Percentiles rank a stretch among this genome's conserved stretches.
Evolutionary conservation across 805 yeast species (phyloP).

Genomic region (Ogataea paradorogensis): DNA sequence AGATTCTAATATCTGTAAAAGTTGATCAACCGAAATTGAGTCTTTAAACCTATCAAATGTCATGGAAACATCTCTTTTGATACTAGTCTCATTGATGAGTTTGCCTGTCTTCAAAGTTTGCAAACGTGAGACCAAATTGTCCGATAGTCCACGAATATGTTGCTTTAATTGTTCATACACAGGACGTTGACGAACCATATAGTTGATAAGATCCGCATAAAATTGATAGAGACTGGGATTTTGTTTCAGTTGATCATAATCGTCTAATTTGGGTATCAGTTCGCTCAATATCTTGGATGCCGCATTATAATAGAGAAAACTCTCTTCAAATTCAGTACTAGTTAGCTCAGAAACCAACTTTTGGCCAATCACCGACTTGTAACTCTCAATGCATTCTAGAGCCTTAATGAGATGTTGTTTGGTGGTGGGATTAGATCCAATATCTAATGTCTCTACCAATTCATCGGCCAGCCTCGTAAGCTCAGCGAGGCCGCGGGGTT

Average conservation of each 20-base stretch:
- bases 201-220: slow-evolving; percentile 20
- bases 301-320: slow-evolving; percentile 26
- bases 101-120: slow-evolving; percentile 20
- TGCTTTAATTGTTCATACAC: slow-evolving; percentile 17
- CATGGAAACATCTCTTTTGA: neutral
- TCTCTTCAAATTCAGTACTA: slow-evolving; percentile 21
- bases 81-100: neutral
- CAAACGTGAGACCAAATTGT: slow-evolving; percentile 19
- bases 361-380: slow-evolving; percentile 14
- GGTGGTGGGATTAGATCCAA: slow-evolving; percentile 8
- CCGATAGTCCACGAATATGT: slow-evolving; percentile 1
- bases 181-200: slow-evolving; percentile 17
- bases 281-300: slow-evolving; percentile 28
- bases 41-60: slow-evolving; percentile 1
- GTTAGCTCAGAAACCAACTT: neutral
- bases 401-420: slow-evolving; percentile 25
- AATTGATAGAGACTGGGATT: slow-evolving; percentile 16
- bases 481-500: slow-evolving; percentile 13
- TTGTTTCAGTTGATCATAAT: slow-evolving; percentile 8
- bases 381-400: slow-evolving; percentile 27
- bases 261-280: slow-evolving; percentile 25
- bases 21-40: slow-evolving; percentile 20
- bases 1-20: slow-evolving; percentile 30
- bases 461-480: slow-evolving; percentile 18
- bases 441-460: slow-evolving; percentile 12